phyloP scores from a whole-genome alignment of 164 flowering plant species.

The Nelumbo lutea region DNA sequence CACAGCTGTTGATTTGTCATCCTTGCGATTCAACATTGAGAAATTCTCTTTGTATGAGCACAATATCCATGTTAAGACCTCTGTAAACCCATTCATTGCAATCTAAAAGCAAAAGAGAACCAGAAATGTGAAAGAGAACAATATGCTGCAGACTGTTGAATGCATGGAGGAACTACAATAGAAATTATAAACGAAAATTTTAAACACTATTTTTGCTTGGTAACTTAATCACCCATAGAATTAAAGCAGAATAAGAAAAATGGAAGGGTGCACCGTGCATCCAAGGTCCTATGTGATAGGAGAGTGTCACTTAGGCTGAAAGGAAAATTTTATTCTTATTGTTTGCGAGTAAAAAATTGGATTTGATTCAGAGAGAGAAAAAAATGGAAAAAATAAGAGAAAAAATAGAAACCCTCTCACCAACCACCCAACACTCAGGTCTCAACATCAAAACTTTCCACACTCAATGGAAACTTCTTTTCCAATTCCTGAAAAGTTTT shows the following conservation, averaged over 20 bases:
- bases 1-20: constrained; percentile 66
- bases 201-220: background rate
- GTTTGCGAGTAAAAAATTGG: too few relatives aligned
- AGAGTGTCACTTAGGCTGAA: too few relatives aligned
- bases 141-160: background rate
- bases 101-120: constrained; percentile 34
- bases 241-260: too few relatives aligned
- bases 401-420: background rate
- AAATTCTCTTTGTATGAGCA: constrained; percentile 80
- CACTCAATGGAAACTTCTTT: too few relatives aligned
- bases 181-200: background rate
- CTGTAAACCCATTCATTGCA: constrained; percentile 78
- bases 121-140: background rate
- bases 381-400: background rate
- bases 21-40: constrained; percentile 69
- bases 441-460: too few relatives aligned
- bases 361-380: too few relatives aligned
- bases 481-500: too few relatives aligned
- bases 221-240: too few relatives aligned
- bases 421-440: background rate
- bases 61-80: constrained; percentile 82
- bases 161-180: background rate
- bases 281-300: too few relatives aligned
- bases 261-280: too few relatives aligned
- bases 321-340: too few relatives aligned